phyloP scores from a whole-genome alignment of 495 filamentous ascomycete genomes.

The Cercophora samala region DNA sequence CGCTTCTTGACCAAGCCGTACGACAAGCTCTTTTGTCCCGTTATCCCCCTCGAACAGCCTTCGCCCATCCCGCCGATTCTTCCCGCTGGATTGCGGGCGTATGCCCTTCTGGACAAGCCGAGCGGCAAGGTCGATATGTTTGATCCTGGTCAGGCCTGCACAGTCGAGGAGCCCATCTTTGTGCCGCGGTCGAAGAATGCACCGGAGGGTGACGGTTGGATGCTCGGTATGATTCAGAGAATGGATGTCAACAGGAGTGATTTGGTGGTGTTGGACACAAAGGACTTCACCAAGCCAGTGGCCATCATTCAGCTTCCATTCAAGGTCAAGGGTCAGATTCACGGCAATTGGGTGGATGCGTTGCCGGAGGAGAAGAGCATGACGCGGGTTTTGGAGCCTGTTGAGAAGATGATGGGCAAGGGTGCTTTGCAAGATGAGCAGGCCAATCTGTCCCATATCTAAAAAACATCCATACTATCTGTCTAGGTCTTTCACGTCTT shows the following conservation, averaged over 20 bases:
- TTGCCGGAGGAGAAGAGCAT: not conserved
- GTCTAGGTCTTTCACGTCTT: no score
- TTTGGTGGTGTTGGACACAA: slow-evolving; percentile 14
- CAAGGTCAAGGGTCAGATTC: not conserved
- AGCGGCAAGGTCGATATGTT: not conserved
- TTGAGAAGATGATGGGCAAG: no score
- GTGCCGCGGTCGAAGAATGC: not conserved
- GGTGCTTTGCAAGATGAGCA: no score
- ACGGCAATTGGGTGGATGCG: not conserved
- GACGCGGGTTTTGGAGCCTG: not conserved
- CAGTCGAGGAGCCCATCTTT: not conserved
- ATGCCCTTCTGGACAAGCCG: not conserved
- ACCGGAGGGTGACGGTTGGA: slow-evolving; percentile 9
- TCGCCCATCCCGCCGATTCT: not conserved
- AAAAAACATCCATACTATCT: no score
- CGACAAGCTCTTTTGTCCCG: slow-evolving; percentile 5
- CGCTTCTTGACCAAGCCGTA: slow-evolving; percentile 9
- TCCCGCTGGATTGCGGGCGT: not conserved
- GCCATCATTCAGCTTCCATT: slow-evolving; percentile 10
- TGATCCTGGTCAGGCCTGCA: not conserved
- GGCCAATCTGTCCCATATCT: no score
- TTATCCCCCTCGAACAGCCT: not conserved
- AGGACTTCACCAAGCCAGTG: slow-evolving; percentile 8
- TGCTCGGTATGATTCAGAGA: slow-evolving; percentile 10
- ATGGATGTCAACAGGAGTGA: slow-evolving; percentile 11